Base-by-base conservation (phyloP, 441 rosid species). In the Sinapis alba region DNA sequence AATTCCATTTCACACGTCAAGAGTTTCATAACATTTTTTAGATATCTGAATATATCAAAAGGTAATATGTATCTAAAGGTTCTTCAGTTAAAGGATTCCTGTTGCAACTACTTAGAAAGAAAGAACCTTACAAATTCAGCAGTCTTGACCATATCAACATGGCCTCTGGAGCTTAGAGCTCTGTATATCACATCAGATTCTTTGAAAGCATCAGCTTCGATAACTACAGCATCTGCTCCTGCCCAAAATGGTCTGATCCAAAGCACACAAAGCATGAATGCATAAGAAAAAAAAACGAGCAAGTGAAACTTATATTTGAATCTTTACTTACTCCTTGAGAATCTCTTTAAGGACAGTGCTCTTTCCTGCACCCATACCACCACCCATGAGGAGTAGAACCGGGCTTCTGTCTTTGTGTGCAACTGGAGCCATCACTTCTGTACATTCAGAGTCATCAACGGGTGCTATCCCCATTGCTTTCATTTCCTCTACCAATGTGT, bases 301-400 rank as follows among this genome's bases (percentile, higher is more conserved):
- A 27, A 47, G 61, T 60, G 53, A 41, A 30, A 57, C 19, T 7
- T 20, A 21, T 51, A 32, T 51, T 41, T 51, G 59, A 50, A 36
- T 56, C 38, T 26, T 70, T 19, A 6, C 61, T 84, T 87, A 95
- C 99, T 95, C 99, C 84, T 91, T 84, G 61, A 93, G 89, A 69
- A 95, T 95, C 76, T 95, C 99, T 83, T 95, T 91, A 32, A 95
- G 99, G 16, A 92, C 98, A 27, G 99, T 95, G 83, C 98, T 95
- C 81, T 93, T 95, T 28, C 99, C 99, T 23, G 99, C 99, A 74
- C 99, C 99, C 97, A 95, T 95, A 12, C 99, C 99, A 38, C 97
- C 99, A 1, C 98, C 99, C 97, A 95, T 93, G 75, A 95, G 79
- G 27, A 93, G 94, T 67, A 95, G 88, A 73, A 95, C 97, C 0